Conservation (phyloP, 2,329 filamentous ascomycete species). For the Hypomyces rosellus region DNA sequence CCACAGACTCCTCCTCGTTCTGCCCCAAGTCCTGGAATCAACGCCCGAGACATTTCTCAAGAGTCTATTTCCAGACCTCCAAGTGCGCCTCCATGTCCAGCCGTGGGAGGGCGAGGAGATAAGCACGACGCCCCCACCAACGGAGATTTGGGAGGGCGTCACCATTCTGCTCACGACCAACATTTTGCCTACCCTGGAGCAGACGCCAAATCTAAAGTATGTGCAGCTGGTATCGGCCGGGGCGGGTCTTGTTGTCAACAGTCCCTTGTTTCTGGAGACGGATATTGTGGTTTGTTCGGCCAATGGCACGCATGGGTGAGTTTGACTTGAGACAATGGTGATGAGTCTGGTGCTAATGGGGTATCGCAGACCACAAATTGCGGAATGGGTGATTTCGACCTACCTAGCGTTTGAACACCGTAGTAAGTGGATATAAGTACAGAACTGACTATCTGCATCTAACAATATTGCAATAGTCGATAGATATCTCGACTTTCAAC, state of each 20-base stretch:
- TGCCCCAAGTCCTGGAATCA: constrained; percentile 25
- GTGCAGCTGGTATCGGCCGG: constrained; percentile 51
- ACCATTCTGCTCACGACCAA: constrained; percentile 42
- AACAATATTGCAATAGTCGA: constrained; percentile 15
- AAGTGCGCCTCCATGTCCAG: constrained; percentile 24
- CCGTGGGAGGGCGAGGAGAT: constrained; percentile 24
- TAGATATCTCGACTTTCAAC: constrained; percentile 17
- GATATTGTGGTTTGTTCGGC: constrained; percentile 47
- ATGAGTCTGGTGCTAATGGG: not conserved
- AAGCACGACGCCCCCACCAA: constrained; percentile 18
- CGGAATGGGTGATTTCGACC: constrained; percentile 50
- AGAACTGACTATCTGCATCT: too few species aligned
- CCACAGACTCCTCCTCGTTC: constrained; percentile 42
- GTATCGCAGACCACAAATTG: constrained; percentile 43
- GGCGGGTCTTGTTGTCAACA: constrained; percentile 41
- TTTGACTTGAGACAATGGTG: not conserved
- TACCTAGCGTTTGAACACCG: constrained; percentile 43
- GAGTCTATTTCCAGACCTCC: constrained; percentile 37
- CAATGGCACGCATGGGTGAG: constrained; percentile 53
- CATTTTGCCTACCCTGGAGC: constrained; percentile 35
- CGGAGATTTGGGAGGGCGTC: constrained; percentile 40
- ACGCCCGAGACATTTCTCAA: constrained; percentile 27
- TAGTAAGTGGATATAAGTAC: too few species aligned
- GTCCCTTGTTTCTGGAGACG: constrained; percentile 44
- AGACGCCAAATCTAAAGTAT: constrained; percentile 43